phyloP scores from a whole-genome alignment of 179 eudicot genomes.

The Beta corolliflora region DNA sequence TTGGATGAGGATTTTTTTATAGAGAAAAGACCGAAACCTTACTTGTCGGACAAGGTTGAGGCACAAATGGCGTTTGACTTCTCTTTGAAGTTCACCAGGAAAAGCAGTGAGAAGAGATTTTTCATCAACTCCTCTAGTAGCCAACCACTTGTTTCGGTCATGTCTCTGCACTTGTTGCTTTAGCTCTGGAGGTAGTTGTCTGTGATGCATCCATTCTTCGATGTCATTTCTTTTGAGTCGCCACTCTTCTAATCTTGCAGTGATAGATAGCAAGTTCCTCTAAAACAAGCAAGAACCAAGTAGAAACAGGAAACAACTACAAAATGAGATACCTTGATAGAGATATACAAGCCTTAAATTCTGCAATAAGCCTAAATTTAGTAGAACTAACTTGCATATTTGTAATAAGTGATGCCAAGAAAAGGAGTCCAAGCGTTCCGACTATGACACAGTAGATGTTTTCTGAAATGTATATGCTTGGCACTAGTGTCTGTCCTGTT shows the following conservation, averaged over 20 bases:
- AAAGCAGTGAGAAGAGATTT: too few relatives aligned
- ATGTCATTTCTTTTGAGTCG: constrained; percentile 27
- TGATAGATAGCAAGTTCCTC: constrained; percentile 18
- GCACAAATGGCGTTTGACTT: constrained; percentile 7
- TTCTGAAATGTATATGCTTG: too few relatives aligned
- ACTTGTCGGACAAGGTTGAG: constrained; percentile 24
- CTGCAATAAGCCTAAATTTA: too few relatives aligned
- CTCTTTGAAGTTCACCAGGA: too few relatives aligned
- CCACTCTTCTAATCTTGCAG: constrained; percentile 28
- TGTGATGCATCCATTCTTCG: constrained; percentile 10
- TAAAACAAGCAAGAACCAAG: background rate
- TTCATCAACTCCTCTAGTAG: too few relatives aligned
- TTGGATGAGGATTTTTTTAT: background rate
- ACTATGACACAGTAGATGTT: too few relatives aligned
- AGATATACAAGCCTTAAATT: too few relatives aligned
- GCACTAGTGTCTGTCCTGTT: too few relatives aligned
- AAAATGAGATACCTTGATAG: background rate
- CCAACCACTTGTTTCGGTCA: too few relatives aligned
- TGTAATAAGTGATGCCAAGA: constrained; percentile 26
- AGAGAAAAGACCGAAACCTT: background rate
- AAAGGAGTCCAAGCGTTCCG: too few relatives aligned
- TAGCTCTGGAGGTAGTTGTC: too few relatives aligned
- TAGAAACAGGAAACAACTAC: background rate
- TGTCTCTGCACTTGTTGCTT: too few relatives aligned
- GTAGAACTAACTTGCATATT: constrained; percentile 29